These are phyloP conservation scores for Plasmodium ovale DNA, from an alignment of 169 alveolate genomes.

Conservation along the genomic window DNA sequence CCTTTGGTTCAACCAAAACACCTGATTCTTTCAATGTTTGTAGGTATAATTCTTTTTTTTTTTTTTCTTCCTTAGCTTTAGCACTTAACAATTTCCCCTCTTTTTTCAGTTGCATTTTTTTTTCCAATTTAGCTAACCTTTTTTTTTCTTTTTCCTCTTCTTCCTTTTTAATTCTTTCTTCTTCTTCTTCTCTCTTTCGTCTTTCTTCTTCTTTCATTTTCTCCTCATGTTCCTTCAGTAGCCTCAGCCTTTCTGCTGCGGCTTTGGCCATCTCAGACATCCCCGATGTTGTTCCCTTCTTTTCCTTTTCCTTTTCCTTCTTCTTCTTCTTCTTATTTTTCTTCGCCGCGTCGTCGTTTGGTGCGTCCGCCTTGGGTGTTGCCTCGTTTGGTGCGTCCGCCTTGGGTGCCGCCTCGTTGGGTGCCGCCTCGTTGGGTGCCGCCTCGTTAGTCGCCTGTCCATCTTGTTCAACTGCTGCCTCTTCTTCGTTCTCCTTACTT, in stretches of 20 bases:
- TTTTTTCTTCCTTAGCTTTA: constrained; percentile 86
- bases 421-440: constrained; percentile 46
- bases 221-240: constrained; percentile 79
- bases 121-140: constrained; percentile 86
- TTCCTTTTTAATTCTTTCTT: constrained; percentile 84
- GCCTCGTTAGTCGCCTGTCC: not conserved
- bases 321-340: constrained; percentile 82
- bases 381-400: constrained; percentile 46
- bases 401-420: constrained; percentile 19
- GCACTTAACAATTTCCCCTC: constrained; percentile 89
- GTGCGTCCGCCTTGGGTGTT: constrained; percentile 46
- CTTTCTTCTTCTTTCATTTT: constrained; percentile 83
- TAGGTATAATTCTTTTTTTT: constrained; percentile 84
- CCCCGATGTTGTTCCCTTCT: constrained; percentile 75
- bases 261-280: constrained; percentile 83
- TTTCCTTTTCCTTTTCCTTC: constrained; percentile 73
- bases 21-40: constrained; percentile 84
- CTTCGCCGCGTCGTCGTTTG: constrained; percentile 76
- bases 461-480: constrained; percentile 10
- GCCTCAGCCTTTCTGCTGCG: constrained; percentile 88
- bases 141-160: constrained; percentile 86
- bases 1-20: constrained; percentile 51
- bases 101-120: constrained; percentile 85
- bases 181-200: constrained; percentile 85
- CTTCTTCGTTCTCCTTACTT: constrained; percentile 41